phyloP scores from a whole-genome alignment of 2,329 filamentous ascomycete genomes.

The Cladophialophora exuberans region DNA sequence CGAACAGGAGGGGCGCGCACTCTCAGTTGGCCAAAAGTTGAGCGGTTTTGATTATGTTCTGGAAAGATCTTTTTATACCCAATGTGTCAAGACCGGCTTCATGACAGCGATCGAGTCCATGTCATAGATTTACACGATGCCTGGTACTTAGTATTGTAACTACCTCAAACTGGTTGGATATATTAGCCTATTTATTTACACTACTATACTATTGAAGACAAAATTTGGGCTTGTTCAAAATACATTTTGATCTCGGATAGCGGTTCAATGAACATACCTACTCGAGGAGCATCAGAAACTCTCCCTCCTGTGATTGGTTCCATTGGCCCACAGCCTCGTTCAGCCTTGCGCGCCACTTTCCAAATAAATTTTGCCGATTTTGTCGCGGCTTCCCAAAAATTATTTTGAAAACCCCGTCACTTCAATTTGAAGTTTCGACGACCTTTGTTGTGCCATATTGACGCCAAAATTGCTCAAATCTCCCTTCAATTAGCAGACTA shows the following conservation, averaged over 20 bases:
- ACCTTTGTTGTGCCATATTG: no score
- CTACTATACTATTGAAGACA: no score
- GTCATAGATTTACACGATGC: conserved; percentile 1
- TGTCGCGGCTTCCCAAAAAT: not conserved
- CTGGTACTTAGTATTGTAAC: not conserved
- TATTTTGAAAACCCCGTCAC: conserved; percentile 2
- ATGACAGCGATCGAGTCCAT: conserved; percentile 7
- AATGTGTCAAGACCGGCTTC: conserved; percentile 4
- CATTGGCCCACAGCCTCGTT: not conserved
- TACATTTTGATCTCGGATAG: no score
- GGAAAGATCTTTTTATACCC: conserved; percentile 9
- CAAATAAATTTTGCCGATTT: conserved; percentile 1
- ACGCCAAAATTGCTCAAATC: no score
- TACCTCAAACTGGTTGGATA: not conserved
- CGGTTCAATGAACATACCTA: no score
- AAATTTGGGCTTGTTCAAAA: no score
- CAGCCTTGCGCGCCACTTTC: conserved; percentile 12
- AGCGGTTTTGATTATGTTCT: conserved; percentile 7
- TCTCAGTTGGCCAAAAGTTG: not conserved
- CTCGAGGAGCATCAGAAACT: no score
- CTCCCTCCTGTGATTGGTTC: not conserved
- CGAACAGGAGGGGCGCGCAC: not conserved
- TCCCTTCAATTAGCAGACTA: no score
- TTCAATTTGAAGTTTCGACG: no score
- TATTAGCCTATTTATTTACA: no score